Evolutionary conservation across 139 green algal species (phyloP).

Genomic region (Raphidocelis subcapitata): DNA sequence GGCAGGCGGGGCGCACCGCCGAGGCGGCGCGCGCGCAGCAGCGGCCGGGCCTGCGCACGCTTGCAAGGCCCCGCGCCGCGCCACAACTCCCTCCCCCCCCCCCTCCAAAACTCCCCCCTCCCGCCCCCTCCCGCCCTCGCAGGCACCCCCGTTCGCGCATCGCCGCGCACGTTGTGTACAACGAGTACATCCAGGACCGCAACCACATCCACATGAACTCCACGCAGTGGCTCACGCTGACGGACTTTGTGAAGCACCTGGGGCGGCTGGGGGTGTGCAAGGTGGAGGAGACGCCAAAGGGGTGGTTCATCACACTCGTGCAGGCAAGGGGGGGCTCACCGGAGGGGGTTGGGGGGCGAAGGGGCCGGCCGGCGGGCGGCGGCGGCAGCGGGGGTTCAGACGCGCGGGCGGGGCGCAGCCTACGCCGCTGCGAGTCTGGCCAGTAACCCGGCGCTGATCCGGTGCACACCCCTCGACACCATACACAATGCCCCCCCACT

Average conservation of each 20-base stretch:
- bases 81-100: neutral
- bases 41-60: too few species aligned
- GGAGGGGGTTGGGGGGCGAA: too few species aligned
- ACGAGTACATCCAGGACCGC: slow-evolving; percentile 90
- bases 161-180: slow-evolving; percentile 87
- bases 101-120: neutral
- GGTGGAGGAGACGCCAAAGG: slow-evolving; percentile 93
- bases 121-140: neutral
- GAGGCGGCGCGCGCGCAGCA: too few species aligned
- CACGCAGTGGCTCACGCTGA: slow-evolving; percentile 74
- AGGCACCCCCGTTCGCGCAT: slow-evolving; percentile 80
- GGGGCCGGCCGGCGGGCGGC: neutral
- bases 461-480: too few species aligned
- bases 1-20: too few species aligned
- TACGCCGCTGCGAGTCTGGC: too few species aligned
- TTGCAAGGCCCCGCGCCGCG: too few species aligned
- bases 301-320: slow-evolving; percentile 88
- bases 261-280: slow-evolving; percentile 73
- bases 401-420: too few species aligned
- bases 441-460: too few species aligned
- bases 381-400: neutral
- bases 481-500: too few species aligned
- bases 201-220: slow-evolving; percentile 98
- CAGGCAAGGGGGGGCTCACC: slow-evolving; percentile 14
- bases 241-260: slow-evolving; percentile 77